These are phyloP conservation scores for Metschnikowia proteae DNA, from an alignment of 805 yeast species.

Conservation along the genomic window DNA sequence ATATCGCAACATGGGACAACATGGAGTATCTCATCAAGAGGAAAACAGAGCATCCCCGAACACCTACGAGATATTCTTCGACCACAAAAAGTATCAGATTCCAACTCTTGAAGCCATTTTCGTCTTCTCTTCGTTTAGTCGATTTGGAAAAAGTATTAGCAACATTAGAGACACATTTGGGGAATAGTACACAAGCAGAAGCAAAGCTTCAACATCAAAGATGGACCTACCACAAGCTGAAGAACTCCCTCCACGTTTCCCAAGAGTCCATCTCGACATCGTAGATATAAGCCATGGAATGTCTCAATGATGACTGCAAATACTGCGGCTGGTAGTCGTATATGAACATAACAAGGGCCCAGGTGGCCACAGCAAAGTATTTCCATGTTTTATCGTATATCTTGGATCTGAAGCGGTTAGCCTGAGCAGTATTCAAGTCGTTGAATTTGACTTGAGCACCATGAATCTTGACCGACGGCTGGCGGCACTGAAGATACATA, in stretches of 20 bases:
- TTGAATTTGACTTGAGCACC: conserved; percentile 20
- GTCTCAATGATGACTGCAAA: conserved; percentile 61
- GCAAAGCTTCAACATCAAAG: not conserved
- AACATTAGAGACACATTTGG: not conserved
- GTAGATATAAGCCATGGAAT: conserved; percentile 69
- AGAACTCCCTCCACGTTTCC: conserved; percentile 43
- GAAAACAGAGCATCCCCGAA: not conserved
- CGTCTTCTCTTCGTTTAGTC: not conserved
- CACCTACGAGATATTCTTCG: not conserved
- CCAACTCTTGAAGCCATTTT: not conserved
- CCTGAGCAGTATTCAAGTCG: conserved; percentile 32
- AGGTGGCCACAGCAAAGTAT: conserved; percentile 55
- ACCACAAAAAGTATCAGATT: not conserved
- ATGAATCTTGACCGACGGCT: conserved; percentile 28
- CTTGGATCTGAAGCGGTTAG: conserved; percentile 26
- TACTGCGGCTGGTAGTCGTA: conserved; percentile 60
- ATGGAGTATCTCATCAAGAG: not conserved
- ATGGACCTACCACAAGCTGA: conserved; percentile 26
- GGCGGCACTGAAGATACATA: conserved; percentile 31
- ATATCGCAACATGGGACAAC: not conserved
- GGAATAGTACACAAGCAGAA: not conserved
- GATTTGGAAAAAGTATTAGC: not conserved
- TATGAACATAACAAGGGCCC: conserved; percentile 74
- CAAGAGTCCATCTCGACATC: conserved; percentile 53
- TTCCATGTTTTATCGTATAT: conserved; percentile 48